Conservation (phyloP, 176 grass and related monocot species). For the Guadua angustifolia region DNA sequence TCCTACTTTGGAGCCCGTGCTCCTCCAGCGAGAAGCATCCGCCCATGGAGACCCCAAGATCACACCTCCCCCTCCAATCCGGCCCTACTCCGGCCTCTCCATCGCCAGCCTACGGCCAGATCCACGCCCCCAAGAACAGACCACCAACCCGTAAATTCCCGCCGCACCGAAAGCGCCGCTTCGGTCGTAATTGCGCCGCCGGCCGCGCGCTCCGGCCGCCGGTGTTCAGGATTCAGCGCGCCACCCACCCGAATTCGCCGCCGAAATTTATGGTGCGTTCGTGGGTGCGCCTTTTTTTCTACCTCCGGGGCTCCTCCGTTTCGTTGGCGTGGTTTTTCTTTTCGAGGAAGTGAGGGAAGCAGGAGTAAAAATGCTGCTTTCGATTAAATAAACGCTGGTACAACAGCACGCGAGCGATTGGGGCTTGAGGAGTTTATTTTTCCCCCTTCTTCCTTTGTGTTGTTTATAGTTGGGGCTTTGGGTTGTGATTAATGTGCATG, state of each 20-base stretch:
- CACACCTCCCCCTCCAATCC: conserved; percentile 45
- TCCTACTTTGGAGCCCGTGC: conserved; percentile 57
- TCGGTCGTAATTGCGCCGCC: conserved; percentile 6
- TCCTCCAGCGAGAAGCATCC: conserved; percentile 88
- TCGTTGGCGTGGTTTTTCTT: conserved; percentile 44
- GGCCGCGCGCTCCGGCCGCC: not conserved
- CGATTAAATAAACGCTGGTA: conserved; percentile 42
- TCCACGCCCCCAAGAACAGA: conserved; percentile 46
- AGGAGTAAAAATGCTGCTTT: conserved; percentile 49
- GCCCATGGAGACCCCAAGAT: conserved; percentile 66
- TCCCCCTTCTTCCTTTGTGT: not conserved
- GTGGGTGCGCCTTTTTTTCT: conserved; percentile 28
- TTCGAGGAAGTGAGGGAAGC: conserved; percentile 42
- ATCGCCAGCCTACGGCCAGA: conserved; percentile 49
- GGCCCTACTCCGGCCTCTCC: conserved; percentile 27
- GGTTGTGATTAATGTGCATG: conserved; percentile 9
- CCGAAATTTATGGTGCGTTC: conserved; percentile 39
- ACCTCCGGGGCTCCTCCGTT: not conserved
- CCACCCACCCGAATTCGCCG: conserved; percentile 34
- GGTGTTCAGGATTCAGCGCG: conserved; percentile 18
- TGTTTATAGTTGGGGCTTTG: conserved; percentile 21
- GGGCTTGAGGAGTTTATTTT: conserved; percentile 6
- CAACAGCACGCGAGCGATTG: conserved; percentile 14
- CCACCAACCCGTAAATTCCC: conserved; percentile 5
- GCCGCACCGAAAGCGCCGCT: conserved; percentile 20